Conservation (phyloP, 1,284 basidiomycete genomes). For the Singerocomus rubriflavus region DNA sequence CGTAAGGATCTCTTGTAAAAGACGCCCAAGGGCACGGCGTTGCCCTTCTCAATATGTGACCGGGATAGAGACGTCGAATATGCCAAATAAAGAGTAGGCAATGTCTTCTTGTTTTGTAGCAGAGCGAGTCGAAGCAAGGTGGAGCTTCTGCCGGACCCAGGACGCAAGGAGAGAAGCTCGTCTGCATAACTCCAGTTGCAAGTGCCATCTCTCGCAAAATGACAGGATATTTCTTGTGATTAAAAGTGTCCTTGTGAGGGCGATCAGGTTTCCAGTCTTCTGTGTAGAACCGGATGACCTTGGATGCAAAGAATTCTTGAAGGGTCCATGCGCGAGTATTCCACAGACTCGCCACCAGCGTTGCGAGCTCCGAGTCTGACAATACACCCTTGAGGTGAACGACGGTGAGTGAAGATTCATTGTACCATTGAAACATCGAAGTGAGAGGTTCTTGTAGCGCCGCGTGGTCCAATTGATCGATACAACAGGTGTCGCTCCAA, state of each 20-base stretch:
- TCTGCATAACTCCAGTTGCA: conserved; percentile 12
- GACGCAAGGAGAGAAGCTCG: conserved; percentile 13
- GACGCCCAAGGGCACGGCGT: conserved; percentile 18
- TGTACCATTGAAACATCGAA: conserved; percentile 29
- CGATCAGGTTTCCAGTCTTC: conserved; percentile 23
- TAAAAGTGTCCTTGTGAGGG: conserved; percentile 6
- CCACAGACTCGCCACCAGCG: conserved; percentile 17
- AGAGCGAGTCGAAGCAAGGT: conserved; percentile 17
- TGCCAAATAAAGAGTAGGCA: conserved; percentile 22
- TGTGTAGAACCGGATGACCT: conserved; percentile 19
- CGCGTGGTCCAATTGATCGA: conserved; percentile 18
- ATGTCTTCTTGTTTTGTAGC: conserved; percentile 21
- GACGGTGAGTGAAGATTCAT: conserved; percentile 21
- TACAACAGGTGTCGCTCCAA: conserved; percentile 28
- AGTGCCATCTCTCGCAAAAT: conserved; percentile 21
- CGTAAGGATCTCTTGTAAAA: conserved; percentile 19
- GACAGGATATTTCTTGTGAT: conserved; percentile 17
- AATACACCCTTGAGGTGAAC: conserved; percentile 21
- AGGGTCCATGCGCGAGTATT: conserved; percentile 28
- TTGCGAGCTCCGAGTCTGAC: conserved; percentile 2
- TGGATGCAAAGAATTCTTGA: conserved; percentile 26
- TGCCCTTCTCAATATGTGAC: conserved; percentile 23
- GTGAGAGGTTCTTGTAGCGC: conserved; percentile 21
- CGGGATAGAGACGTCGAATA: conserved; percentile 20
- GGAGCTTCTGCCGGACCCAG: conserved; percentile 22